These are phyloP conservation scores for Cyberlindnera samutprakarnensis DNA, from an alignment of 805 yeast genomes.

Conservation along the genomic window DNA sequence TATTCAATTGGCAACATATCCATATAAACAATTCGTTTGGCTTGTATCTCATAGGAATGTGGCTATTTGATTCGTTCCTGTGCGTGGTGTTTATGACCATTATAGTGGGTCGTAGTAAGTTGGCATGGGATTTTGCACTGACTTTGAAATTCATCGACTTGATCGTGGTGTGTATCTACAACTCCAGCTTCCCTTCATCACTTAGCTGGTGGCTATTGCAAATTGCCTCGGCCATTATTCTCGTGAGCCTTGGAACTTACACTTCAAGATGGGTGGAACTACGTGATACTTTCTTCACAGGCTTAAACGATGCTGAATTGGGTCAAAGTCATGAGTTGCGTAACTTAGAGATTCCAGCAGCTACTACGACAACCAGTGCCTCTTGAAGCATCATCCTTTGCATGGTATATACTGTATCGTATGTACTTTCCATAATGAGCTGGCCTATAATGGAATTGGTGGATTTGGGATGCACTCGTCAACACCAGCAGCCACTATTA, in stretches of 20 bases:
- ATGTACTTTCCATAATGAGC: too few relatives aligned
- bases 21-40: conserved; percentile 76
- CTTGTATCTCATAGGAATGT: conserved; percentile 58
- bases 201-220: conserved; percentile 85
- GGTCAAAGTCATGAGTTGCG: conserved; percentile 22
- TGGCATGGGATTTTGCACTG: conserved; percentile 96
- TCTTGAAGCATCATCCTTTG: too few relatives aligned
- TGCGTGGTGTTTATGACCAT: conserved; percentile 80
- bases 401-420: too few relatives aligned
- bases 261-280: conserved; percentile 88
- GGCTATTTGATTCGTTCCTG: conserved; percentile 79
- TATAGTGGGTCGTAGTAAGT: conserved; percentile 84
- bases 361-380: too few relatives aligned
- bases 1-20: conserved; percentile 75
- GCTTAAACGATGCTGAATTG: conserved; percentile 55
- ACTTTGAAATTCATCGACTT: conserved; percentile 83
- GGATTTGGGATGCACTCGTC: too few relatives aligned
- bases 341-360: conserved; percentile 1
- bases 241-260: conserved; percentile 82
- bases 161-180: conserved; percentile 55
- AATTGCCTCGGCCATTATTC: conserved; percentile 51
- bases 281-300: conserved; percentile 83
- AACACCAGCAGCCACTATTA: too few relatives aligned
- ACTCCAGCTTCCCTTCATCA: conserved; percentile 61
- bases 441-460: too few relatives aligned